Percentiles rank a stretch among this genome's conserved stretches.
Evolutionary conservation across 495 filamentous ascomycete genomes (phyloP).

Genomic region (Xylaria sp.): DNA sequence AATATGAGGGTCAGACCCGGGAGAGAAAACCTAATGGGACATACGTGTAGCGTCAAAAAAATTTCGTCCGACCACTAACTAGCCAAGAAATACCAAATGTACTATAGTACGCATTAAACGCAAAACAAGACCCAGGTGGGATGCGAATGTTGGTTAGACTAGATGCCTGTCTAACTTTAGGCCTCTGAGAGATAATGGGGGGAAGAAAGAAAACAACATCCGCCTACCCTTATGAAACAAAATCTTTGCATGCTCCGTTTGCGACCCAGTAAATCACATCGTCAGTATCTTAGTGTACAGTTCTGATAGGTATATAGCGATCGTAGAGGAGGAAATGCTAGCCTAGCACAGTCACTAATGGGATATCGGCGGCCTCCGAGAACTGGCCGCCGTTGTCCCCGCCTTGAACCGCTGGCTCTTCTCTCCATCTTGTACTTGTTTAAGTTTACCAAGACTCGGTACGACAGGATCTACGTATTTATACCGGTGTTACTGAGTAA

Average conservation of each 20-base stretch:
- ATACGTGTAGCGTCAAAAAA: not conserved
- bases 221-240: not conserved
- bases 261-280: not conserved
- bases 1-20: not conserved
- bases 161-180: not conserved
- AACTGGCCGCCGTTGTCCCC: slow-evolving; percentile 1
- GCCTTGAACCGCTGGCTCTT: not conserved
- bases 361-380: not conserved
- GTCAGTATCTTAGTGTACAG: not conserved
- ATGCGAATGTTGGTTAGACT: not conserved
- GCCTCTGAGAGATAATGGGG: not conserved
- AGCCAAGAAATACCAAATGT: too few relatives aligned
- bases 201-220: not conserved
- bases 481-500: not conserved
- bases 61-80: not conserved
- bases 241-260: not conserved
- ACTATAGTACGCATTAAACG: not conserved
- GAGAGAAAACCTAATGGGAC: not conserved
- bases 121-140: not conserved
- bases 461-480: not conserved
- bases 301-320: not conserved
- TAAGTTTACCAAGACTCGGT: not conserved
- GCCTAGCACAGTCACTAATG: not conserved
- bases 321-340: not conserved
- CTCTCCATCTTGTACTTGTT: not conserved